phyloP scores from a whole-genome alignment of 768 basidiomycete genomes.

The Lentinus brumalis region DNA sequence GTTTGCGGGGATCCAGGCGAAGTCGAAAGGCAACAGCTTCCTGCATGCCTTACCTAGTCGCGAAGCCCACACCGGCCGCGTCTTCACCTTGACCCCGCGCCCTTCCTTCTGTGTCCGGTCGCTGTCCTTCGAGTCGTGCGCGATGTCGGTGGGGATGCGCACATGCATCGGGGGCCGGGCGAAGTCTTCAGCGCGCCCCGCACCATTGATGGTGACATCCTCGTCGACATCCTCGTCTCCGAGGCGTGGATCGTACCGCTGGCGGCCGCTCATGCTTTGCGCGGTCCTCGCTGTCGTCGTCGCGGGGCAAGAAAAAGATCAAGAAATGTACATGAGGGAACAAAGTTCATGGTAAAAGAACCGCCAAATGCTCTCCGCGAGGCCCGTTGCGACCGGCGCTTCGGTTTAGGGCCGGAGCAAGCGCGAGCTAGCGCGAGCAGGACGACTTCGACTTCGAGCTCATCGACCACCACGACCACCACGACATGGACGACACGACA shows the following conservation, averaged over 20 bases:
- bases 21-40: constrained; percentile 28
- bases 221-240: constrained; percentile 30
- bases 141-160: constrained; percentile 8
- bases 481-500: constrained; percentile 31
- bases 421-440: not conserved
- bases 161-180: constrained; percentile 11
- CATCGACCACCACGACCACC: not conserved
- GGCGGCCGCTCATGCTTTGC: constrained; percentile 6
- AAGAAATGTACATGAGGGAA: not conserved
- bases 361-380: not conserved
- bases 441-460: not conserved
- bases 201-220: not conserved
- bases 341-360: not conserved
- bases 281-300: not conserved
- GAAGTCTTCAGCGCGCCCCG: not conserved
- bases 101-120: constrained; percentile 3
- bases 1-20: constrained; percentile 62
- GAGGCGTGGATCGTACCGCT: constrained; percentile 29
- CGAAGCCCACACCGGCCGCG: not conserved
- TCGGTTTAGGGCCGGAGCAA: not conserved
- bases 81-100: not conserved
- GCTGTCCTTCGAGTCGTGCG: not conserved
- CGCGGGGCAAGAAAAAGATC: not conserved
- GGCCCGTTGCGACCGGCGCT: not conserved
- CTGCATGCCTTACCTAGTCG: constrained; percentile 1